These are phyloP conservation scores for Trifolium fragiferum DNA, from an alignment of 306 rosid genomes.

Conservation along the genomic window DNA sequence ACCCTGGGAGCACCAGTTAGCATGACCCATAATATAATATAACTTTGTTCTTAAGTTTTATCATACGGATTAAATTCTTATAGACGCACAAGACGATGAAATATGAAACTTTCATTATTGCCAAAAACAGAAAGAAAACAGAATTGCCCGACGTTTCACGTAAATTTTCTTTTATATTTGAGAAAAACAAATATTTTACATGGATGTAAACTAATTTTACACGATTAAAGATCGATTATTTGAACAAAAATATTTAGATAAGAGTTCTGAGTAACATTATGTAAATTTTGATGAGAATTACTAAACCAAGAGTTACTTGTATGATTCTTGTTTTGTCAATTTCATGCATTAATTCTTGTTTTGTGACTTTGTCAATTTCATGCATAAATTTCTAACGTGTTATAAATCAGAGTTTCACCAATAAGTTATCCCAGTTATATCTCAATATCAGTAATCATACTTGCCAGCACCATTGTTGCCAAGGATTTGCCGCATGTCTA, in stretches of 20 bases:
- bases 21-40: too few species aligned
- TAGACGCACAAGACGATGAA: too few species aligned
- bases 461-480: conserved; percentile 29
- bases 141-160: too few species aligned
- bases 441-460: conserved; percentile 26
- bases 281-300: conserved; percentile 4
- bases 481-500: background rate
- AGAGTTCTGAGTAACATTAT: background rate
- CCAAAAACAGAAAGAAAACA: too few species aligned
- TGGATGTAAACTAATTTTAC: too few species aligned
- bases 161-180: too few species aligned
- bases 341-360: background rate
- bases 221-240: background rate
- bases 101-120: too few species aligned
- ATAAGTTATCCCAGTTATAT: conserved; percentile 31
- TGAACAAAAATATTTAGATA: background rate
- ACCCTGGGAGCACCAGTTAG: too few species aligned
- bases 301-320: conserved; percentile 25
- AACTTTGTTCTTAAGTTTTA: too few species aligned
- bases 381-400: conserved; percentile 48
- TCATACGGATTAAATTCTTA: too few species aligned
- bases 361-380: background rate
- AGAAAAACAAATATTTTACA: too few species aligned
- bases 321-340: background rate
- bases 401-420: conserved; percentile 34